These are phyloP conservation scores for Phytophthora crassamura DNA, from an alignment of 352 stramenopile species.

Conservation along the genomic window DNA sequence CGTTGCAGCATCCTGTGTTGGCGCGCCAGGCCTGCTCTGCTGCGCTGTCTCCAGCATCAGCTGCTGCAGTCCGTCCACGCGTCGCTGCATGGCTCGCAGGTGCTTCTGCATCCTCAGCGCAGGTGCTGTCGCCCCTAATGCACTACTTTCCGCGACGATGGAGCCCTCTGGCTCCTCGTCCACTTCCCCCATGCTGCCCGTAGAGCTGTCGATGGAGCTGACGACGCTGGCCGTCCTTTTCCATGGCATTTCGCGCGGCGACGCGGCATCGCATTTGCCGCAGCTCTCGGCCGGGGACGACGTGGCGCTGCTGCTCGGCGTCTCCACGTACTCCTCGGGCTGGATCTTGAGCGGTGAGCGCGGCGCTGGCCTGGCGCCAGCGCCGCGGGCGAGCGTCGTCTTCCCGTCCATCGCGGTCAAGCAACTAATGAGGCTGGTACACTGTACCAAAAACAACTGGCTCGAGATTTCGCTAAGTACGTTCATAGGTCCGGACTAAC, in stretches of 20 bases:
- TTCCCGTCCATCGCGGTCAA: slow-evolving; percentile 17
- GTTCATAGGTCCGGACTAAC: too few relatives aligned
- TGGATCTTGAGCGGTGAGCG: slow-evolving; percentile 27
- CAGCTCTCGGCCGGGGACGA: slow-evolving; percentile 21
- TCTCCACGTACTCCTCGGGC: slow-evolving; percentile 15
- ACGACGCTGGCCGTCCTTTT: slow-evolving; percentile 13
- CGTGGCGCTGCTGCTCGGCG: slow-evolving; percentile 9
- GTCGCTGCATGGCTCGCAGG: slow-evolving; percentile 31
- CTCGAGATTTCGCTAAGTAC: neutral
- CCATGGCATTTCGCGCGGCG: slow-evolving; percentile 18
- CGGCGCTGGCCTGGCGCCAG: neutral
- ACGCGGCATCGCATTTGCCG: slow-evolving; percentile 3
- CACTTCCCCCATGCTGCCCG: slow-evolving; percentile 21
- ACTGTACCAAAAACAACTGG: neutral
- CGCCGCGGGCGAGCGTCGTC: neutral
- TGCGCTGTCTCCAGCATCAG: slow-evolving; percentile 21
- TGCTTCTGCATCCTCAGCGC: slow-evolving; percentile 24
- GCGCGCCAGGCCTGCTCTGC: neutral
- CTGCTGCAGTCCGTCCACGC: slow-evolving; percentile 26
- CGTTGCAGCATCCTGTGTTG: neutral
- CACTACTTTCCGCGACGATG: neutral
- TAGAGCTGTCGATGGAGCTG: slow-evolving; percentile 28
- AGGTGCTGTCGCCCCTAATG: neutral
- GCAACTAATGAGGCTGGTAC: too few relatives aligned
- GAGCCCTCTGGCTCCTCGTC: neutral